phyloP scores from a whole-genome alignment of 2,329 filamentous ascomycete species.

The Rutstroemia sp. region DNA sequence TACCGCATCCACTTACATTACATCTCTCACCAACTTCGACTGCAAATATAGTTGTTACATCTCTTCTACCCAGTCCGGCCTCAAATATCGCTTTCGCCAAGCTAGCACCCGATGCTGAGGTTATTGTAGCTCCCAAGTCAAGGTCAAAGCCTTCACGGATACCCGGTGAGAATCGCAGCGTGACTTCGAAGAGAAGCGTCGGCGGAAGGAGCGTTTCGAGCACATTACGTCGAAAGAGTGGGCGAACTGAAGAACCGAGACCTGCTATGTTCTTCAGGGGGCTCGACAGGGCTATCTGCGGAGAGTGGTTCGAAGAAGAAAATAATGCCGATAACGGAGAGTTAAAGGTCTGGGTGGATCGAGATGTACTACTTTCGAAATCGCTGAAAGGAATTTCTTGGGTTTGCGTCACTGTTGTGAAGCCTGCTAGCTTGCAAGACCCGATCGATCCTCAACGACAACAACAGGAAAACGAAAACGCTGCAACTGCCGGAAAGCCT shows the following conservation, averaged over 20 bases:
- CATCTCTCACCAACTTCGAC: slow-evolving; percentile 94
- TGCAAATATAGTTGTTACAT: slow-evolving; percentile 80
- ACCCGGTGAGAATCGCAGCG: slow-evolving; percentile 70
- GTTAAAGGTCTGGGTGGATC: slow-evolving; percentile 78
- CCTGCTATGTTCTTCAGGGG: slow-evolving; percentile 72
- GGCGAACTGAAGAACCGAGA: slow-evolving; percentile 57
- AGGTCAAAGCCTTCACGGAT: slow-evolving; percentile 61
- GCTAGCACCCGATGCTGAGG: slow-evolving; percentile 87
- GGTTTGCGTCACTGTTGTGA: slow-evolving; percentile 79
- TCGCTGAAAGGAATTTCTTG: slow-evolving; percentile 70
- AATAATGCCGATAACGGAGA: slow-evolving; percentile 46
- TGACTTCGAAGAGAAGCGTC: slow-evolving; percentile 72
- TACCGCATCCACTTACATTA: slow-evolving; percentile 74
- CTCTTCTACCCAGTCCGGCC: slow-evolving; percentile 67
- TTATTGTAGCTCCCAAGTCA: slow-evolving; percentile 93
- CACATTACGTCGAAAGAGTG: slow-evolving; percentile 53
- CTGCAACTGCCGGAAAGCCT: slow-evolving; percentile 47
- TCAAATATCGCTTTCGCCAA: slow-evolving; percentile 75
- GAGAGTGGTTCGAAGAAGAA: slow-evolving; percentile 67
- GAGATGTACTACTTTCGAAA: slow-evolving; percentile 64
- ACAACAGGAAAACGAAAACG: slow-evolving; percentile 58
- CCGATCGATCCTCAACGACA: slow-evolving; percentile 62
- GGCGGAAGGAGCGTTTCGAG: slow-evolving; percentile 65
- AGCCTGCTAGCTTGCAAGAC: slow-evolving; percentile 68
- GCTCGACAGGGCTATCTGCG: slow-evolving; percentile 61